Evolutionary conservation across 192 early-diverging fungal species (phyloP).

Genomic region (Coemansia sp.): DNA sequence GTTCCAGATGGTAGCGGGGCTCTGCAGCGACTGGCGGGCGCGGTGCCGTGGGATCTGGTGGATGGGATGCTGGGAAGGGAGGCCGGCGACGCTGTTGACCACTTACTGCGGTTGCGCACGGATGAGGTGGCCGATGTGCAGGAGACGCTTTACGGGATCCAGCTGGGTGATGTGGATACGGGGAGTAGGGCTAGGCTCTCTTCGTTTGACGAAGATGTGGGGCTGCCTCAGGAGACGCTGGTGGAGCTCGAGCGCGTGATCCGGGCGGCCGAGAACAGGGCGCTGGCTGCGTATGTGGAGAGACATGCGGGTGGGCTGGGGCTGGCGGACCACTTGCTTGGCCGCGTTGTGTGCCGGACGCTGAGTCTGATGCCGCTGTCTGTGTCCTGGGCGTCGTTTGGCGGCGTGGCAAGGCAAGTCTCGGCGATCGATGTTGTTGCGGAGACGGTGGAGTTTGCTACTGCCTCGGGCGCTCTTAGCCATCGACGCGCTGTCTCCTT

Average conservation of each 20-base stretch:
- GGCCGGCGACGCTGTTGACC: constrained; percentile 2
- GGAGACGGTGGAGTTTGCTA: neutral
- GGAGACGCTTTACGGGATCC: constrained; percentile 4
- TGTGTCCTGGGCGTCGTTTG: neutral
- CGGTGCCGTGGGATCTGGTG: constrained; percentile 4
- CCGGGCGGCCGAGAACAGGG: neutral
- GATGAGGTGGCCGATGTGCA: neutral
- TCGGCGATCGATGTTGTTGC: neutral
- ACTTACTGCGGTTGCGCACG: neutral
- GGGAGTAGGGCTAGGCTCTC: neutral
- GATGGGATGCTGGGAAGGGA: constrained; percentile 1
- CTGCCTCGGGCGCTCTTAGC: neutral
- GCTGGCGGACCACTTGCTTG: constrained; percentile 11
- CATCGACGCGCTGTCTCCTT: neutral
- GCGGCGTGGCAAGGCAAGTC: neutral
- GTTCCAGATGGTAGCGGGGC: neutral
- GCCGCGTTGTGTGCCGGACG: neutral
- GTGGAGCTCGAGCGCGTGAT: neutral
- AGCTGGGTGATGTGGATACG: neutral
- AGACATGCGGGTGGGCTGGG: neutral
- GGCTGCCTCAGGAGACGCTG: neutral
- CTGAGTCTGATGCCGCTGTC: neutral
- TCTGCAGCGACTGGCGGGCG: neutral
- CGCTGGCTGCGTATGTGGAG: neutral
- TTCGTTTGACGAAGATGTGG: neutral